Conservation (phyloP, 139 green algal genomes). For the Nannochloris sp. region DNA sequence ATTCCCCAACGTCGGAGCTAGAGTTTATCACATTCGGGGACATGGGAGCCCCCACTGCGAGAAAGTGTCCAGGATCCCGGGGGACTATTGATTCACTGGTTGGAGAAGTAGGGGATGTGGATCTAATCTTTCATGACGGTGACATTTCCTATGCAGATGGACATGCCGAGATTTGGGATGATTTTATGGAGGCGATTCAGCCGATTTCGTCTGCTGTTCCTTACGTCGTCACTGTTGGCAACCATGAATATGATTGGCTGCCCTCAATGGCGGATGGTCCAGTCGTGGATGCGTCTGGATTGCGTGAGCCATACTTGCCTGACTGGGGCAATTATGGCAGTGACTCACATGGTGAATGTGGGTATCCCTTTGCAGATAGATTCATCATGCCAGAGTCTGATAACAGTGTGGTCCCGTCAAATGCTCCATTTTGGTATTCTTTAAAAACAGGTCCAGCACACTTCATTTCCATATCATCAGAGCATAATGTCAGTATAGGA, state of each 20-base stretch:
- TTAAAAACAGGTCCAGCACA: constrained; percentile 72
- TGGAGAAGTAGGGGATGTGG: background rate
- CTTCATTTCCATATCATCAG: constrained; percentile 65
- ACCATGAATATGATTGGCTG: constrained; percentile 77
- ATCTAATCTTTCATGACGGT: constrained; percentile 39
- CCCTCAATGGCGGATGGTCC: constrained; percentile 19
- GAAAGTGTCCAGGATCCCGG: background rate
- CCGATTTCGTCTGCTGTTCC: constrained; percentile 37
- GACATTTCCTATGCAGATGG: constrained; percentile 53
- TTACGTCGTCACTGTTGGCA: constrained; percentile 60
- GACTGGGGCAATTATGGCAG: constrained; percentile 14
- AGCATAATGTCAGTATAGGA: constrained; percentile 55
- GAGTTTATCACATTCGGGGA: background rate
- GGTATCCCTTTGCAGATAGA: constrained; percentile 42
- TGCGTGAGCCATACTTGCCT: background rate
- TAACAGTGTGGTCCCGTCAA: background rate
- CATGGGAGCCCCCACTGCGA: background rate
- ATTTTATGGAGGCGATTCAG: constrained; percentile 56
- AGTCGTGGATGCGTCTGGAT: background rate
- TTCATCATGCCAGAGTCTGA: constrained; percentile 35
- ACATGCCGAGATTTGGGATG: constrained; percentile 56
- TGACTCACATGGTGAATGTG: constrained; percentile 61
- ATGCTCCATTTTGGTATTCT: constrained; percentile 42
- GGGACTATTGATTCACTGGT: background rate
- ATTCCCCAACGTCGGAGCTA: background rate